These are phyloP conservation scores for Vigna unguiculata DNA, from an alignment of 306 rosid species.

Conservation along the genomic window DNA sequence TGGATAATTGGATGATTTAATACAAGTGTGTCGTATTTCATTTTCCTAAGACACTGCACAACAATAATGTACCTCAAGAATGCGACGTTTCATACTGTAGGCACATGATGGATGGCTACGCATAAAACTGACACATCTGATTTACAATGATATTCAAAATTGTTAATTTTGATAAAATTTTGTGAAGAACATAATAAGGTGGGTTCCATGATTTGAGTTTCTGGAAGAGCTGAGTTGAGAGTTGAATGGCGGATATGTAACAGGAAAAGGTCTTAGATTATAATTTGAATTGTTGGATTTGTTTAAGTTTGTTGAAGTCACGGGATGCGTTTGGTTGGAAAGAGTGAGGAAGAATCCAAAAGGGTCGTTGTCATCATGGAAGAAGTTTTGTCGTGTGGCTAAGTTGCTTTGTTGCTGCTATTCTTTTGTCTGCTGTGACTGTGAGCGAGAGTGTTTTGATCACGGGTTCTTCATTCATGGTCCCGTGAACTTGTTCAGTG, in stretches of 20 bases:
- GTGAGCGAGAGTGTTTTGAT: slow-evolving; percentile 35
- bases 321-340: slow-evolving; percentile 43
- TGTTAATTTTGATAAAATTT: neutral
- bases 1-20: slow-evolving; percentile 12
- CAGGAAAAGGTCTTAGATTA: slow-evolving; percentile 23
- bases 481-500: slow-evolving; percentile 50
- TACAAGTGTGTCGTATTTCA: slow-evolving; percentile 26
- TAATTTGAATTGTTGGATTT: slow-evolving; percentile 38
- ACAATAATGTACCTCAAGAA: slow-evolving; percentile 35
- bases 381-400: slow-evolving; percentile 51
- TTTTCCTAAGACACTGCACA: slow-evolving; percentile 28
- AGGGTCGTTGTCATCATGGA: slow-evolving; percentile 42
- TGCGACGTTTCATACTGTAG: slow-evolving; percentile 25
- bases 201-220: slow-evolving; percentile 16
- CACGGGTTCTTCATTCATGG: slow-evolving; percentile 49
- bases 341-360: slow-evolving; percentile 43
- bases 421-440: slow-evolving; percentile 42
- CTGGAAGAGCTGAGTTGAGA: slow-evolving; percentile 31
- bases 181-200: neutral
- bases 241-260: neutral
- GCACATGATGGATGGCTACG: slow-evolving; percentile 16
- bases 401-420: slow-evolving; percentile 30
- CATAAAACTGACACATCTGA: neutral
- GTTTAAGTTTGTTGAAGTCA: slow-evolving; percentile 44
- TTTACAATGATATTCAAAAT: too few relatives aligned